A percentile compares a stretch with the other conserved stretches of the same genome.
Evolutionary conservation across 208 protist species (phyloP).

Genomic region (Trypanosoma congolense): DNA sequence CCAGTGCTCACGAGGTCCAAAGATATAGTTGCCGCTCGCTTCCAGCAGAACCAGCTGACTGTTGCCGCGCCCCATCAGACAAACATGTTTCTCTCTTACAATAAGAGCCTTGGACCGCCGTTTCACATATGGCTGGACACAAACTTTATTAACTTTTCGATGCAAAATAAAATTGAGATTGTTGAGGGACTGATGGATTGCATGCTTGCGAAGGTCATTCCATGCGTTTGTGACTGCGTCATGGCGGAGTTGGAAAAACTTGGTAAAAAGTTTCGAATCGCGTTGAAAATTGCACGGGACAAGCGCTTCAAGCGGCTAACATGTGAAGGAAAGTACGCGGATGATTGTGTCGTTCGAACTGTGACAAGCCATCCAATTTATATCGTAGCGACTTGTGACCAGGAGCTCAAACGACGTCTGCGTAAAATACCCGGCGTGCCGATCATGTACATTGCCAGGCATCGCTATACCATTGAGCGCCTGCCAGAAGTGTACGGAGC

Average conservation of each 20-base stretch:
- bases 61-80: conserved; percentile 50
- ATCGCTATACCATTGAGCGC: conserved; percentile 97
- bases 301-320: conserved; percentile 96
- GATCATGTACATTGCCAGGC: conserved; percentile 97
- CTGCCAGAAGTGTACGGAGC: conserved; percentile 94
- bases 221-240: conserved; percentile 98
- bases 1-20: conserved; percentile 33
- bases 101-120: conserved; percentile 96
- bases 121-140: conserved; percentile 99
- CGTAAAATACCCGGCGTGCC: conserved; percentile 98
- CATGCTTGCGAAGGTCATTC: conserved; percentile 97
- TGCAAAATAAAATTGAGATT: conserved; percentile 99
- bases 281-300: conserved; percentile 95
- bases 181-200: conserved; percentile 98
- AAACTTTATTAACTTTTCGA: conserved; percentile 99
- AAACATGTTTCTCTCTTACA: conserved; percentile 97
- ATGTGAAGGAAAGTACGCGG: conserved; percentile 98
- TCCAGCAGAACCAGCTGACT: conserved; percentile 59
- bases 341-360: conserved; percentile 98
- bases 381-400: conserved; percentile 91
- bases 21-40: conserved; percentile 66
- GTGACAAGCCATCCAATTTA: conserved; percentile 91
- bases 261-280: conserved; percentile 93
- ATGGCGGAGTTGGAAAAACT: conserved; percentile 99
- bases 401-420: conserved; percentile 96